Evolutionary conservation across 768 basidiomycete species (phyloP), one percentile per base, ranked within the genome.

Genomic region (Rossbeevera mucosa): DNA sequence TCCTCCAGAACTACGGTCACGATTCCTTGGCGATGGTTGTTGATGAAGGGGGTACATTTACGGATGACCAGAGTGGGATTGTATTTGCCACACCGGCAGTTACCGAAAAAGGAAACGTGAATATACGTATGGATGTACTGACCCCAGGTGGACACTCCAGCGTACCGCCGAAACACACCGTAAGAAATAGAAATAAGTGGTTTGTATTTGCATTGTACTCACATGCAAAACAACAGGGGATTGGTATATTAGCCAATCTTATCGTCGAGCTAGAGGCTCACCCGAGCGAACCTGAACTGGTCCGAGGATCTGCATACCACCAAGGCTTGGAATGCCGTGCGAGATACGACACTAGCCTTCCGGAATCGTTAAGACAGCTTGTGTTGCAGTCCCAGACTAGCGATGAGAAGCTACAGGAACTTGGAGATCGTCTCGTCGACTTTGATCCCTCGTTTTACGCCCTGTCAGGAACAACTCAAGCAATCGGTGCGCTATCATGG

Each of bases 91-190:
- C 60, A 12, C 69, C 69, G 0, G 57, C 57, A 1, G 62, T 72
- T 26, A 54, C 60, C 4, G 76, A 78, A 62, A 77, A 77, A 58
- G 80, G 78, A 2, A 74, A 73, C 53, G 50, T 75, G 44, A 70
- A 75, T 44, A 64, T 75, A 22, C 64, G 70, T 8, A 60, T 81
- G 47, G 68, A 74, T 16, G 74, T 80, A 7, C 56, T 65, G 25
- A 73, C 75, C 2, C 72, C 75, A 0, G 81, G 81, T 14, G 81
- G 82, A 0, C 82, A 81, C 59, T 80, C 81, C 2, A 77, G 75
- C 55, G 70, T 72, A 2, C 82, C 81, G 6, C 78, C 77, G 8
- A 50, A 62, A n/a, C 81, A 83, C 59, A 83, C 82, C 7, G 78
- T 71, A 66, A 57, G 69, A 57, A 22, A n/a, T n/a, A n/a, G n/a